Evolutionary conservation across 1,284 basidiomycete species (phyloP).

Genomic region (Moniliophthora roreri): DNA sequence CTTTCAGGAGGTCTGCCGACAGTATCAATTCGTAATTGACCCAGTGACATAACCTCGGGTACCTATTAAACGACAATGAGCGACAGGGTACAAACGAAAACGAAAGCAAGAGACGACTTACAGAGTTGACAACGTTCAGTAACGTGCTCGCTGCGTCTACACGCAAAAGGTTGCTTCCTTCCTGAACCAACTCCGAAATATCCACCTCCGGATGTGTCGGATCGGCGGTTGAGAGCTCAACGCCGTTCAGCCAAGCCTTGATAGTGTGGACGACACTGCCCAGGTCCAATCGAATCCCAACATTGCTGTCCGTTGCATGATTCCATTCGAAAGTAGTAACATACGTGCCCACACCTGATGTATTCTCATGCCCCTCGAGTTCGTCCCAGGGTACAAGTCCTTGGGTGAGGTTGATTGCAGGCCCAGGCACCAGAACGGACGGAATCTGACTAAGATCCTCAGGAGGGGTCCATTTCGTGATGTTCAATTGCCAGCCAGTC

Average conservation of each 20-base stretch:
- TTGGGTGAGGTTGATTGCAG: constrained; percentile 16
- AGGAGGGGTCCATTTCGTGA: constrained; percentile 19
- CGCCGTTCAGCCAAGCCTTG: constrained; percentile 15
- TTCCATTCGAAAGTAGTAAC: constrained; percentile 14
- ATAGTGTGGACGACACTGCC: constrained; percentile 13
- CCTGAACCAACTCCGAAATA: constrained; percentile 8
- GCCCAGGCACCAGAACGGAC: constrained; percentile 13
- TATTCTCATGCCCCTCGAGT: constrained; percentile 16
- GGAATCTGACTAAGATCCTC: constrained; percentile 13
- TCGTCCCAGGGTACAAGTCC: constrained; percentile 18
- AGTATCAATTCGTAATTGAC: constrained; percentile 8
- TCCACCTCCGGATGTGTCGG: constrained; percentile 11
- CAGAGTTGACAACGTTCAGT: constrained; percentile 13
- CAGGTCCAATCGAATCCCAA: constrained; percentile 13
- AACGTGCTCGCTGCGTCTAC: constrained; percentile 15
- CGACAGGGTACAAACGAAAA: neutral
- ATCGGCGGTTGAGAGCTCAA: constrained; percentile 14
- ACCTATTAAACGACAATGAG: constrained; percentile 3
- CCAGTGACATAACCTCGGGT: constrained; percentile 6
- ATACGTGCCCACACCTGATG: constrained; percentile 20
- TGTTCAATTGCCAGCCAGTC: constrained; percentile 15
- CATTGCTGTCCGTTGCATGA: constrained; percentile 3
- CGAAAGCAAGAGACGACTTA: neutral
- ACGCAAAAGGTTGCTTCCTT: constrained; percentile 10
- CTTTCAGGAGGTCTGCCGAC: constrained; percentile 1